These are phyloP conservation scores for Lachancea mirantina DNA, from an alignment of 805 yeast species.

Conservation along the genomic window DNA sequence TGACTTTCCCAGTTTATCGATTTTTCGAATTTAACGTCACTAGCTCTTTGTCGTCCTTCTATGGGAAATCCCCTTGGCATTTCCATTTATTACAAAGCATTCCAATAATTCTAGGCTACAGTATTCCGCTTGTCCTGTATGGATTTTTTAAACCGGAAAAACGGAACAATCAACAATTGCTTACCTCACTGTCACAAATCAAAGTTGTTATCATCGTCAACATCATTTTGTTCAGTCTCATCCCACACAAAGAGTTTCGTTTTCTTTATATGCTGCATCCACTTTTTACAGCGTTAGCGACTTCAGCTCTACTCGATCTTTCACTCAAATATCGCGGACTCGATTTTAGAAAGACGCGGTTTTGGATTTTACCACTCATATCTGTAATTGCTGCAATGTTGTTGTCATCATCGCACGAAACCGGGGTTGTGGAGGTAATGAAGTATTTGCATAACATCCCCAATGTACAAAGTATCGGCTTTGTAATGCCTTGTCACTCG, in stretches of 20 bases:
- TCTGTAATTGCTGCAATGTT: conserved; percentile 28
- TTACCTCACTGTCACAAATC: conserved; percentile 17
- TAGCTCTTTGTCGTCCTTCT: conserved; percentile 66
- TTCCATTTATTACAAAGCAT: conserved; percentile 79
- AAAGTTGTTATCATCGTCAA: conserved; percentile 37
- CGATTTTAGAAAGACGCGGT: neutral
- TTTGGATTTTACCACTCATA: conserved; percentile 18
- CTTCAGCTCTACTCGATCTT: neutral
- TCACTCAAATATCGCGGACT: neutral
- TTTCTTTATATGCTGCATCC: conserved; percentile 86
- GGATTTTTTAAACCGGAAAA: conserved; percentile 32
- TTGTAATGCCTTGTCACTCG: conserved; percentile 93
- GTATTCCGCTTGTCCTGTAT: conserved; percentile 51
- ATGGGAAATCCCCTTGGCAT: conserved; percentile 79
- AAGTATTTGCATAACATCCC: conserved; percentile 40
- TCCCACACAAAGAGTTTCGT: conserved; percentile 85
- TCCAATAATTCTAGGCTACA: conserved; percentile 65
- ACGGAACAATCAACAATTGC: neutral
- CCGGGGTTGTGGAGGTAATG: conserved; percentile 73
- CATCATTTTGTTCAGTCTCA: conserved; percentile 49
- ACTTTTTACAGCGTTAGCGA: conserved; percentile 41
- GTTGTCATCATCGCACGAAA: conserved; percentile 67
- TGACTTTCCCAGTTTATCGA: conserved; percentile 56
- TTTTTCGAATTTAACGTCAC: conserved; percentile 75
- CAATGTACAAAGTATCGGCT: conserved; percentile 53